A percentile compares a stretch with the other conserved stretches of the same genome.
Conservation (phyloP, 495 filamentous ascomycete species). For the Penicillium daleae region DNA sequence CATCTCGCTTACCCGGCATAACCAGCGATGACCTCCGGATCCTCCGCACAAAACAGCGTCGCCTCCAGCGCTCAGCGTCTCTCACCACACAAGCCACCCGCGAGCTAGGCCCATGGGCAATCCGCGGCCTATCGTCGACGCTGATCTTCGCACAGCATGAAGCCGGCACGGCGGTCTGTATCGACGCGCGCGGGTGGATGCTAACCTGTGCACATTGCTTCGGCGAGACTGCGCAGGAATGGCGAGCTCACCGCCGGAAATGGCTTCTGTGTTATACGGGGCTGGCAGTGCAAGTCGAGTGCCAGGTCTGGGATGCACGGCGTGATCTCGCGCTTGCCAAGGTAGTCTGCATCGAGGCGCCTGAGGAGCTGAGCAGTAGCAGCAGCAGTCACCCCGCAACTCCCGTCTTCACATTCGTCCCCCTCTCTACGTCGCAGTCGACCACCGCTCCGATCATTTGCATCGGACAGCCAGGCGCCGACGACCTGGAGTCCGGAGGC, state of each 20-base stretch:
- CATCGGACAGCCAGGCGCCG: background rate
- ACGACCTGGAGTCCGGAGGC: background rate
- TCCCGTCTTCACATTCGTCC: background rate
- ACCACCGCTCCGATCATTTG: background rate
- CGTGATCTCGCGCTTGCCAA: background rate
- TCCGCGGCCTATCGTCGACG: slow-evolving; percentile 26
- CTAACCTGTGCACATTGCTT: slow-evolving; percentile 49
- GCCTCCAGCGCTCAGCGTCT: slow-evolving; percentile 8
- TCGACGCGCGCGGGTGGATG: slow-evolving; percentile 42
- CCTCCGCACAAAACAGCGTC: slow-evolving; percentile 12
- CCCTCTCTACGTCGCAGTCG: background rate
- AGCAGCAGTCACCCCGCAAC: background rate
- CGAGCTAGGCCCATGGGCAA: background rate
- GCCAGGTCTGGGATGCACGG: slow-evolving; percentile 26
- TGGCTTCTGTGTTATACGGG: slow-evolving; percentile 48
- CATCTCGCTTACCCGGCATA: slow-evolving; percentile 9
- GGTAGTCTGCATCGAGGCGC: background rate
- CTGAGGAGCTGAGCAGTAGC: background rate
- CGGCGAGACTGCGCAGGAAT: slow-evolving; percentile 34
- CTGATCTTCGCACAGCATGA: slow-evolving; percentile 53
- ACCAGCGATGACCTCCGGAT: slow-evolving; percentile 2
- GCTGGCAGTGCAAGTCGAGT: slow-evolving; percentile 36
- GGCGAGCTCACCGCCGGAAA: slow-evolving; percentile 16
- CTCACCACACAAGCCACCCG: background rate
- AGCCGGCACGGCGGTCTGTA: slow-evolving; percentile 53